Base-by-base conservation (phyloP, 2,329 filamentous ascomycete genomes). In the Aspergillus terreus region DNA sequence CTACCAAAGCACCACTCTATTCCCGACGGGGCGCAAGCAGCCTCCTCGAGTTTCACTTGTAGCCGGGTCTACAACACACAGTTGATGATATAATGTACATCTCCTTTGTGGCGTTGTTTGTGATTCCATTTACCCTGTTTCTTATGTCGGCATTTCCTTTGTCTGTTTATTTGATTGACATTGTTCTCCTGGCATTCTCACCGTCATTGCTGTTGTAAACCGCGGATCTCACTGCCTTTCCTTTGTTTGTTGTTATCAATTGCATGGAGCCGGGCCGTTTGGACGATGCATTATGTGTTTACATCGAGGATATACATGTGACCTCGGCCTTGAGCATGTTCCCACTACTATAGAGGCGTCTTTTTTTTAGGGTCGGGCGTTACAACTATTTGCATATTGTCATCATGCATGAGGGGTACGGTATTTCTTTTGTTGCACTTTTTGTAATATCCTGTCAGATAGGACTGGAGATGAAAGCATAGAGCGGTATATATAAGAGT, bases 21-120 rank as follows among this genome's bases (percentile, higher is more conserved):
- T 25, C 12, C 19, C 19, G 27, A 9, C 11, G 32, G 19, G 17
- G 6, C n/a, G 19, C 44, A 27, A 32, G 44, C 21, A 46, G 5
- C 32, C 14, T 46, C 32, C 11, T 19, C 30, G 27, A 46, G 9
- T 21, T 12, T 55, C 56, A 47, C 53, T 52, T 60, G 58, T 60
- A 59, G 58, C 59, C 33, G 54, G 54, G 44, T 49, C 59, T 60
- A 59, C 58, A 54, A 54, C 19, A 42, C 11, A 42, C 40, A 45
- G 45, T 52, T 57, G 44, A 62, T 46, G 58, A 59, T 49, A 42
- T 59, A 49, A 60, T 57, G 60, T 50, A 52, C 43, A 52, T 58
- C 55, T 54, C 57, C 47, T 60, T 55, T 62, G 53, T 61, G 40
- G 17, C 33, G 38, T 41, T 47, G 44, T 36, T 33, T 44, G 15